Base-by-base conservation (phyloP, 2,329 filamentous ascomycete species). In the Xylariales sp. region DNA sequence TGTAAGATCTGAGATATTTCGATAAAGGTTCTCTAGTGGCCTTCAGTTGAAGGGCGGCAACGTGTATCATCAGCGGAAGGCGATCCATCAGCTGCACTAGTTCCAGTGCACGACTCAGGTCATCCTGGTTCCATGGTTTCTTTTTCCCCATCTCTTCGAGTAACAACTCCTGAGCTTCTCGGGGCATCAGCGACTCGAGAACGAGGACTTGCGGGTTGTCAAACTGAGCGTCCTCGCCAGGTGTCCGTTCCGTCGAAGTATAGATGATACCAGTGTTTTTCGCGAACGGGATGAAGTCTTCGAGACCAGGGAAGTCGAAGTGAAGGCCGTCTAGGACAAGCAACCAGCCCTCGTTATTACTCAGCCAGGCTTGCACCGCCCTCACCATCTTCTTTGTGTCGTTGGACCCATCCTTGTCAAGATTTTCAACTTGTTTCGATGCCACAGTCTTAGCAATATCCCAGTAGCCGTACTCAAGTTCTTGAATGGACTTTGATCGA, bases 61-160 rank as follows among this genome's bases (percentile, higher is more conserved):
- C 76, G 50, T 85, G 80, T 15, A 87, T 82, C 47, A 83, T 83
- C 5, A 86, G 64, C 1, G 83, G 82, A 11, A 86, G 63, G 41
- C 78, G 73, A 16, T 79, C 79, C 63, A 85, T 80, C 33, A 81
- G 60, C 31, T 74, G 69, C 1, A 85, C 81, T 12, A 86, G 55
- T 44, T 84, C 74, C n/a, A 67, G 69, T 0, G 80, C 80, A 42
- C 77, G 74, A 25, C 62, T 65, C 7, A 68, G 57, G 48, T 86
- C 80, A 22, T 77, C 71, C 9, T 66, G 60, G 0, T 66, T 74
- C 54, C 63, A 71, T 0, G 80, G 76, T 42, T 70, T 63, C 45
- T 65, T 74, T 51, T 78, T 80, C 9, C 74, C 76, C 45, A 85
- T 68, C 50, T 84, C 80, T 10, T 76, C 70, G 32, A 84, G 71